Evolutionary conservation across 345 rosid genomes (phyloP), one percentile per base, ranked within the genome.

Genomic region (Heritiera fomes): DNA sequence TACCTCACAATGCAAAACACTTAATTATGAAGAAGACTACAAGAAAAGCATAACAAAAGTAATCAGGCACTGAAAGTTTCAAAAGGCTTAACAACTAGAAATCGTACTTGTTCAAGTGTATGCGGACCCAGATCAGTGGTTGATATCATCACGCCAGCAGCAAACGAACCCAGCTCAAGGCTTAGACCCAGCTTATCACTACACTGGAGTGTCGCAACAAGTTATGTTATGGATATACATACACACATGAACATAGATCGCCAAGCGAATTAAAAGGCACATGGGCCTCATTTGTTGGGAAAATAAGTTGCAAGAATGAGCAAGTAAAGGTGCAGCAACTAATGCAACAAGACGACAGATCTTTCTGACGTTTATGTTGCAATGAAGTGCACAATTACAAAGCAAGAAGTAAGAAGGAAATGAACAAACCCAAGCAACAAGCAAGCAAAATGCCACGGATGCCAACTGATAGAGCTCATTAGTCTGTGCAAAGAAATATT

Each of bases 71-170:
- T 9, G 23, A 32, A 38, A 73, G 78, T 65, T 40, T 28, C 80
- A 63, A 34, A 58, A 61, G 79, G 50, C 61, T 60, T 38, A 40
- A 58, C 2, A 66, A 79, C 63, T 63, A 28, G 80, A 68, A 60
- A 38, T 75, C 89, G 84, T 89, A 93, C 99, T 80, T 92, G 99
- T 83, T 96, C 98, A 75, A 93, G 92, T 40, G 99, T 94, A 82
- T 96, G 98, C 75, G 92, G 98, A 71, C 87, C 97, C 64, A 94
- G 97, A 88, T 94, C 98, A 75, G 99, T 91, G 58, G 98, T 94
- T 79, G 99, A 93, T 82, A 96, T 96, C 99, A 96, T 94, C 85
- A 96, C 95, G 52, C 99, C 99, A 45, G 99, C 97, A 81, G 99
- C 99, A 83, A 96, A 96, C 13, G 99, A 96, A 60, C 99, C 99